A percentile compares a stretch with the other conserved stretches of the same genome.
These are phyloP conservation scores for Furcasterigmium furcatum DNA, from an alignment of 2,329 filamentous ascomycete genomes.

Conservation along the genomic window DNA sequence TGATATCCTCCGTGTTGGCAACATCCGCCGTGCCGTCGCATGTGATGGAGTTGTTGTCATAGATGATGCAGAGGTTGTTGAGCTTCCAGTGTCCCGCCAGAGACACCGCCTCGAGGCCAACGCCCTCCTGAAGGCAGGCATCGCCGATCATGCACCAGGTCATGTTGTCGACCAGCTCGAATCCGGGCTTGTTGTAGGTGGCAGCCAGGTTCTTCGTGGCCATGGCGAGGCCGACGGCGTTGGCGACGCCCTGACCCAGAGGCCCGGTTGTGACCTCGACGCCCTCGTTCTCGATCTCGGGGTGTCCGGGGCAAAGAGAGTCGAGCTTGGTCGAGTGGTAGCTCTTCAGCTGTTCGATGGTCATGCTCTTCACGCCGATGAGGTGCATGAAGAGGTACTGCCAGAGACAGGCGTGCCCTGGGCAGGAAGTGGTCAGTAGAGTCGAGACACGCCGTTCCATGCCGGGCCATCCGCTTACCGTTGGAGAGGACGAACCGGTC, in stretches of 20 bases:
- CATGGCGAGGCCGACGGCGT: constrained; percentile 57
- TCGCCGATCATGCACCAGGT: constrained; percentile 58
- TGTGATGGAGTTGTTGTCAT: constrained; percentile 60
- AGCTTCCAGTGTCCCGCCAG: constrained; percentile 53
- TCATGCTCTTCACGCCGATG: constrained; percentile 51
- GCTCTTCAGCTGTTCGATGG: constrained; percentile 52
- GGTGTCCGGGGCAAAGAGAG: constrained; percentile 51
- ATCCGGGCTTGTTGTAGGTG: constrained; percentile 47
- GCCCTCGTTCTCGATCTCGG: constrained; percentile 54
- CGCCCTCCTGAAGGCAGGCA: constrained; percentile 56
- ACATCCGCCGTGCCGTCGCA: constrained; percentile 55
- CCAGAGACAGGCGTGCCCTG: constrained; percentile 50
- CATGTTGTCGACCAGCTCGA: constrained; percentile 44
- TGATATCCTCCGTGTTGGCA: constrained; percentile 52
- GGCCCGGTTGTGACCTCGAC: constrained; percentile 59
- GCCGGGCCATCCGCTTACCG: too few species aligned
- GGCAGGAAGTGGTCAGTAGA: neutral
- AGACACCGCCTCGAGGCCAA: constrained; percentile 52
- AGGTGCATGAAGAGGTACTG: constrained; percentile 52
- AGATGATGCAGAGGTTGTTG: constrained; percentile 54
- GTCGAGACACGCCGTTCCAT: too few species aligned
- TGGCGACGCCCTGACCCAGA: constrained; percentile 57
- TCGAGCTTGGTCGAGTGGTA: constrained; percentile 43
- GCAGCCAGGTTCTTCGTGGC: constrained; percentile 53
- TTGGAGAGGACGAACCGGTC: constrained; percentile 63